Percentiles rank a stretch among this genome's conserved stretches.
Evolutionary conservation across 306 rosid genomes (phyloP).

Genomic region (Morella rubra): DNA sequence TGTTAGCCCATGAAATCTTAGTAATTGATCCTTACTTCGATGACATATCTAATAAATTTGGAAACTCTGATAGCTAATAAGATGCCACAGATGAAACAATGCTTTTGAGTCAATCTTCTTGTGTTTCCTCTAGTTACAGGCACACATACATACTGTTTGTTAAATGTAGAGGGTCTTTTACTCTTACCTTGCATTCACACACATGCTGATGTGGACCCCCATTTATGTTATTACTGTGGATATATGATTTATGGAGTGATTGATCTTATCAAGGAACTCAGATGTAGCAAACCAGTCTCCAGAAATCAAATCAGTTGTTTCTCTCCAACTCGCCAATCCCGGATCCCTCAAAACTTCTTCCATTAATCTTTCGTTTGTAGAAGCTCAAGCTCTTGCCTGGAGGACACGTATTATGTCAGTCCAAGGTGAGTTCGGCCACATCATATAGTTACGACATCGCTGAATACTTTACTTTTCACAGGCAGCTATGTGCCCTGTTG

Average conservation of each 20-base stretch:
- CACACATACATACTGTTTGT: background rate
- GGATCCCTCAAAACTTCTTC: conserved; percentile 63
- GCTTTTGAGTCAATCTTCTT: background rate
- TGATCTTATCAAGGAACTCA: conserved; percentile 43
- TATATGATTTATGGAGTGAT: conserved; percentile 23
- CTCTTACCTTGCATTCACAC: background rate
- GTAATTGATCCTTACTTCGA: background rate
- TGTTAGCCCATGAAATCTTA: background rate
- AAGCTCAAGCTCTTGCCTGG: conserved; percentile 64
- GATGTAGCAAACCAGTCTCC: conserved; percentile 49
- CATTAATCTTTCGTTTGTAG: conserved; percentile 44
- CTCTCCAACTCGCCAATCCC: conserved; percentile 64
- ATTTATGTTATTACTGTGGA: no score
- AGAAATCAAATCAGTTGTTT: conserved; percentile 47
- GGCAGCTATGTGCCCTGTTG: conserved; percentile 16
- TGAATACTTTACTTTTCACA: conserved; percentile 2
- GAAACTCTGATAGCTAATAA: background rate
- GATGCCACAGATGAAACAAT: background rate
- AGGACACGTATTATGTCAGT: conserved; percentile 61
- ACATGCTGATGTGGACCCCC: background rate
- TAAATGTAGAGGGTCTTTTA: background rate
- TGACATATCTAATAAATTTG: background rate
- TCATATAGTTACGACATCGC: conserved; percentile 17
- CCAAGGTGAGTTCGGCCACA: conserved; percentile 50
- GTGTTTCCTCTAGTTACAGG: background rate